Conservation (phyloP, 2,329 filamentous ascomycete species). For the Talaromyces sp. region DNA sequence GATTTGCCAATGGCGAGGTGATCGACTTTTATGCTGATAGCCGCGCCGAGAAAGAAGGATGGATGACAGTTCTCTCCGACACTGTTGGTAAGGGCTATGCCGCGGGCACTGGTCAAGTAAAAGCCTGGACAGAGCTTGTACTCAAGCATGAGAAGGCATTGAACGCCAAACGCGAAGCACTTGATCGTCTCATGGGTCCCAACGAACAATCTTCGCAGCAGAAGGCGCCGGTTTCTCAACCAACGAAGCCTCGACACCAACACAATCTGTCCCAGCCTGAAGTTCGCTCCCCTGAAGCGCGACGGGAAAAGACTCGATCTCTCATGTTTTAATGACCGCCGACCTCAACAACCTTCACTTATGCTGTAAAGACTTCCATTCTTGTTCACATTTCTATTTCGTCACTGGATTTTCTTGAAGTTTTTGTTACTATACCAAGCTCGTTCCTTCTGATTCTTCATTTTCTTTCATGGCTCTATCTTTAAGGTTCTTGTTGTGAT, state of each 20-base stretch:
- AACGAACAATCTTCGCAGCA: conserved; percentile 21
- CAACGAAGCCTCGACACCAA: conserved; percentile 37
- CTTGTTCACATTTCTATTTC: conserved; percentile 21
- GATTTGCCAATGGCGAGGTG: conserved; percentile 95
- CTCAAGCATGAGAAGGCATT: conserved; percentile 49
- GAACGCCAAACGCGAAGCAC: conserved; percentile 33
- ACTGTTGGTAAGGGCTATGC: conserved; percentile 58
- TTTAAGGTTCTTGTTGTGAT: conserved; percentile 15
- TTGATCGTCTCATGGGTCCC: conserved; percentile 27
- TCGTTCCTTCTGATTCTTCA: conserved; percentile 21
- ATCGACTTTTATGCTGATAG: conserved; percentile 98
- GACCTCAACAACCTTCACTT: neutral
- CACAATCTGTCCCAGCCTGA: conserved; percentile 44
- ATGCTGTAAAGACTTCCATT: conserved; percentile 14
- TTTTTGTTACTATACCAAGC: conserved; percentile 22
- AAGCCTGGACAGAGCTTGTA: conserved; percentile 63
- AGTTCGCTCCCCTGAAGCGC: conserved; percentile 35
- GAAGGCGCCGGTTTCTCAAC: conserved; percentile 20
- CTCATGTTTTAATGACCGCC: conserved; percentile 37
- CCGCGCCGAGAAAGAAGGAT: conserved; percentile 81
- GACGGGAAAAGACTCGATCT: conserved; percentile 44
- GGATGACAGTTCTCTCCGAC: conserved; percentile 87
- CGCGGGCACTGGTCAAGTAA: conserved; percentile 45
- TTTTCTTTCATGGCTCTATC: conserved; percentile 10
- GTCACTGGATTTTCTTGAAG: conserved; percentile 21